Base-by-base conservation (phyloP, 768 basidiomycete species). In the Hygrophorus pudorinus region DNA sequence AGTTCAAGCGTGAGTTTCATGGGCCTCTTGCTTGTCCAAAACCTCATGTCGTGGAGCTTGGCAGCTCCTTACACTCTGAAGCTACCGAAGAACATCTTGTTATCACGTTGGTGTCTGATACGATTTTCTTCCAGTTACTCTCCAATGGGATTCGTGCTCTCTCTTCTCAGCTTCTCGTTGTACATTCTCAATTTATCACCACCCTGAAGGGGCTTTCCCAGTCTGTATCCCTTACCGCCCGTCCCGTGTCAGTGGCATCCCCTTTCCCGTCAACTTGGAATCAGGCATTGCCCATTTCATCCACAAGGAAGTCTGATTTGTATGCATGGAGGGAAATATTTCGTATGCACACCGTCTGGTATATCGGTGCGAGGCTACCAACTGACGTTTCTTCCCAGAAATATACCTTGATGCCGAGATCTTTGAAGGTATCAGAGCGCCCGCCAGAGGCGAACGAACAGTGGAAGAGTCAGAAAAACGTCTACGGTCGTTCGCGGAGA, bases 291-390 rank as follows among this genome's bases (percentile, higher is more conserved):
- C 7, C 48, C 49, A 11, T 57, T 66, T 29, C 47, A 56, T 4
- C 53, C 48, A 44, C 39, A n/a, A 29, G n/a, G 9, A 20, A 74
- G 71, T 71, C 65, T 9, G 92, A 97, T 52, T 62, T 97, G 6
- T 90, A 87, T 57, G 72, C 78, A 5, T 96, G 93, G 93, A 68
- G 93, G 17, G 80, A 89, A 61, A 81, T 96, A 21, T 94, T 97
- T 56, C 79, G 24, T 24, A 24, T 24, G 24, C 7, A 7, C 24
- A 24, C 24, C 24, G 7, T 24, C 24, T 24, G 3, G 4, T 7
- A 24, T 7, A 24, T 24, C 24, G 4, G 7, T 24, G 3, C 24
- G 24, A 24, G 7, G 24, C 24, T 7, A 24, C 3, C 24, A 24
- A 3, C 24, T 24, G 3, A 24, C 7, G 24, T 24, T 24, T n/a